Base-by-base conservation (phyloP, 2,329 filamentous ascomycete species). In the Mycogone perniciosa region DNA sequence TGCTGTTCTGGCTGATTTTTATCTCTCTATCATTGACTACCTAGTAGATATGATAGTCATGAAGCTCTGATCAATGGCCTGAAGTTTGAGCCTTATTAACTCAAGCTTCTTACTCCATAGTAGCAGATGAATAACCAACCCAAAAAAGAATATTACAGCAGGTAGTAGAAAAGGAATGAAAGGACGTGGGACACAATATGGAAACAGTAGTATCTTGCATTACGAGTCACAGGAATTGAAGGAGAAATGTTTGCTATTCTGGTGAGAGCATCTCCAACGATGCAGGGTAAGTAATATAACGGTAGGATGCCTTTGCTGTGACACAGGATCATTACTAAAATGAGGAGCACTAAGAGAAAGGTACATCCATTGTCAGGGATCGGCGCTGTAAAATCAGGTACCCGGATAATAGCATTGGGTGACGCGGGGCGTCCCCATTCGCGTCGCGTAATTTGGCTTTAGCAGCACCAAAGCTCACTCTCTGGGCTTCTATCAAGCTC, bases 401-500 rank as follows among this genome's bases (percentile, higher is more conserved):
- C 20, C 20, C 20, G 20, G 20, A 20, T 20, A 20, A 20, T 20
- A 20, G 20, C 20, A 20, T 20, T 20, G 20, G 20, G 20, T 20
- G 20, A 20, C 20, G 20, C 20, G 20, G 48, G 46, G 42, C 43
- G 46, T 42, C 31, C 37, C 43, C 48, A 35, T 41, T 51, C 48
- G 43, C 48, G 43, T 51, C 48, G 48, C 48, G 48, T 51, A 46
- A 30, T 43, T 6, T 6, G 20, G 8, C 26, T 37, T 35, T 35
- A 35, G 7, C 11, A 51, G 48, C 44, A 46, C 48, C 45, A 43
- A 27, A 51, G 48, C 48, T 51, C 48, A 20, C 50, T 40, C 45
- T 48, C 45, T 48, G 46, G 46, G 46, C 40, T 51, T 47, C 44
- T 37, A n/a, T 20, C 46, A 44, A 20, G 35, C 26, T 33, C 29